Percentiles rank a stretch among this genome's conserved stretches.
Conservation (phyloP, 2,329 filamentous ascomycete species). For the Penicillium fuscoglaucum region DNA sequence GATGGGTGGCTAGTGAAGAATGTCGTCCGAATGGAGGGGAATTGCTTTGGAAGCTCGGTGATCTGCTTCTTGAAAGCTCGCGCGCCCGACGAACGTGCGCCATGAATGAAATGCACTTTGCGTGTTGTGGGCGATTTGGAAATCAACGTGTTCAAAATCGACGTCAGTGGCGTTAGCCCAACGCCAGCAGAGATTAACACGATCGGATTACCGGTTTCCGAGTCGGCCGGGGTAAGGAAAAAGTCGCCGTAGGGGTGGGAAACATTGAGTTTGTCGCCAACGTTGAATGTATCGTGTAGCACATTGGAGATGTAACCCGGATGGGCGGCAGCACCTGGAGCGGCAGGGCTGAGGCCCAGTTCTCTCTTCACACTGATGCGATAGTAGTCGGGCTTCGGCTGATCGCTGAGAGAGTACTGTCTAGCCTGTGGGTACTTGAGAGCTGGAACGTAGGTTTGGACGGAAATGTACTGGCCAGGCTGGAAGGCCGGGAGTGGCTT, state of each 20-base stretch:
- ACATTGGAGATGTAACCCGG: slow-evolving; percentile 70
- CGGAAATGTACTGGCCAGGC: slow-evolving; percentile 71
- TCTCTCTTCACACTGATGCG: slow-evolving; percentile 72
- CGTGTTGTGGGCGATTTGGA: slow-evolving; percentile 46
- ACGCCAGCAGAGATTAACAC: slow-evolving; percentile 64
- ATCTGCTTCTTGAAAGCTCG: slow-evolving; percentile 58
- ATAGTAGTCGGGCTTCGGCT: slow-evolving; percentile 61
- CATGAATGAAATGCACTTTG: slow-evolving; percentile 61
- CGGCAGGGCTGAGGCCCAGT: slow-evolving; percentile 50
- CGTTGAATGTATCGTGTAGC: slow-evolving; percentile 61
- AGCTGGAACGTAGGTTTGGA: slow-evolving; percentile 59
- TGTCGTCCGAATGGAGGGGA: slow-evolving; percentile 53
- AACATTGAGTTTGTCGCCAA: slow-evolving; percentile 64
- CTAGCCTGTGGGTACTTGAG: slow-evolving; percentile 65
- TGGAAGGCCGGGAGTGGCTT: slow-evolving; percentile 62
- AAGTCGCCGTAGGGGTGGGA: slow-evolving; percentile 68
- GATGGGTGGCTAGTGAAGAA: slow-evolving; percentile 60
- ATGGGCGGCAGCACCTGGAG: slow-evolving; percentile 51
- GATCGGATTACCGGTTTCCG: slow-evolving; percentile 47
- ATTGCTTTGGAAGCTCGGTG: slow-evolving; percentile 43
- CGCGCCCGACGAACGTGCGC: slow-evolving; percentile 50
- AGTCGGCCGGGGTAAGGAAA: slow-evolving; percentile 45
- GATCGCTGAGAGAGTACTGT: slow-evolving; percentile 72
- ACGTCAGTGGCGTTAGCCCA: slow-evolving; percentile 60
- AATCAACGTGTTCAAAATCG: slow-evolving; percentile 59